Base-by-base conservation (phyloP, 2,329 filamentous ascomycete species). In the Diplodia mutila region DNA sequence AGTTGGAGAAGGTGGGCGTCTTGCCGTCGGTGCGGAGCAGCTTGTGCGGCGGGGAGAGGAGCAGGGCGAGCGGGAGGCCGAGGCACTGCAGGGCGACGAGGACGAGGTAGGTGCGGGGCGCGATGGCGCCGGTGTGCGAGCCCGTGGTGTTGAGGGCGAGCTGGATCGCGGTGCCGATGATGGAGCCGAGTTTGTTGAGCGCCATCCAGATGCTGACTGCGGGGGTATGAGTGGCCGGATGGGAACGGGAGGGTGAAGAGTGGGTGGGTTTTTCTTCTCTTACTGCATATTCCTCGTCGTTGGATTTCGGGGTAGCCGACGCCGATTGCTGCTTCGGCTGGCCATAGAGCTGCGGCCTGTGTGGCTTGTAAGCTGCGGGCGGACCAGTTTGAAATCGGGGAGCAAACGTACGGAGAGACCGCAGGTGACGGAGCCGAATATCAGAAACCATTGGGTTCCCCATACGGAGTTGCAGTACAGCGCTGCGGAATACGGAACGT, bases 81-180 rank as follows among this genome's bases (percentile, higher is more conserved):
- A 84, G 74, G 49, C 81, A 83, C 70, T 84, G 82, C 4, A 84
- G 75, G 0, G 75, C 79, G 64, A 84, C 82, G 32, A 83, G 72
- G 1, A 73, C 70, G n/a, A 76, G 70, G 65, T 75, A 76, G 0
- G 76, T 84, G 21, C 76, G 77, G 68, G 83, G 83, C 2, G 79
- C 78, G 14, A 84, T 82, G 68, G 83, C 83, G 37, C 83, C 83
- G 12, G 76, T 73, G 80, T 71, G 14, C 78, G 78, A 32, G 14
- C 78, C 76, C 3, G 79, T 77, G 66, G 80, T 77, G 55, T 86
- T 86, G 18, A 86, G 77, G 0, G 80, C 83, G 0, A 86, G 78
- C 29, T 85, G 82, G 34, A 86, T 85, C 0, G 84, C 81, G 2
- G 82, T 79, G 2, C 84, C 84, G 65, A 86, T 83, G 25, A 86